Base-by-base conservation (phyloP, 2,329 filamentous ascomycete genomes). In the Sphaerostilbella broomeana region DNA sequence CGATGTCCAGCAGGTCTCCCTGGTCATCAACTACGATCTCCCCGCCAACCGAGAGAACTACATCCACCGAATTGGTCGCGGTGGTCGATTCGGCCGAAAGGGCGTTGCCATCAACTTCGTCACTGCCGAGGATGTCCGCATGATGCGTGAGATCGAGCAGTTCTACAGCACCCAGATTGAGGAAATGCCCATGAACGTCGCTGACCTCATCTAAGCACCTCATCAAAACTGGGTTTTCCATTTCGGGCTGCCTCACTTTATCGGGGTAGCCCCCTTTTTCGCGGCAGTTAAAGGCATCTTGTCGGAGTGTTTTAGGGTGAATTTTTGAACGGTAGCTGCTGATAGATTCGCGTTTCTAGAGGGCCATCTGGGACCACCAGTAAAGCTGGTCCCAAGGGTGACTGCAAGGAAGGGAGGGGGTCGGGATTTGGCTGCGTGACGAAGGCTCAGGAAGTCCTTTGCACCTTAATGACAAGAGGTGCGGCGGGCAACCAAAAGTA, bases 161-260 rank as follows among this genome's bases (percentile, higher is more conserved):
- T 98, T 97, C 80, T 98, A 98, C 84, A 95, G 87, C 80, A 98
- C 92, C 68, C 92, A 98, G 76, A 97, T 98, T 56, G 92, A 98
- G 74, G 92, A 98, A 80, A 98, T 98, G 92, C 92, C 92, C 62
- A 97, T 98, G 92, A 84, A 84, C 69, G 80, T 84, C 57, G 80
- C 80, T 55, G 80, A 84, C 58, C 78, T 84, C 55, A 84, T 84
- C 67, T 84, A 81, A 49, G 41, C 40, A 47, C 44, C 54, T 47
- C 46, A 45, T 49, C 48, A 42, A 48, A 45, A 47, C 48, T 37
- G 50, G 48, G 45, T 50, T 40, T 49, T 48, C 46, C 52, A 47
- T 47, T 44, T 49, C 40, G 45, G 47, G 47, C 44, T 50, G 46
- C 44, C 49, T 30, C n/a, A n/a, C n/a, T n/a, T n/a, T n/a, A n/a